Evolutionary conservation across 1,284 basidiomycete genomes (phyloP).

Genomic region (Athelia psychrophila): DNA sequence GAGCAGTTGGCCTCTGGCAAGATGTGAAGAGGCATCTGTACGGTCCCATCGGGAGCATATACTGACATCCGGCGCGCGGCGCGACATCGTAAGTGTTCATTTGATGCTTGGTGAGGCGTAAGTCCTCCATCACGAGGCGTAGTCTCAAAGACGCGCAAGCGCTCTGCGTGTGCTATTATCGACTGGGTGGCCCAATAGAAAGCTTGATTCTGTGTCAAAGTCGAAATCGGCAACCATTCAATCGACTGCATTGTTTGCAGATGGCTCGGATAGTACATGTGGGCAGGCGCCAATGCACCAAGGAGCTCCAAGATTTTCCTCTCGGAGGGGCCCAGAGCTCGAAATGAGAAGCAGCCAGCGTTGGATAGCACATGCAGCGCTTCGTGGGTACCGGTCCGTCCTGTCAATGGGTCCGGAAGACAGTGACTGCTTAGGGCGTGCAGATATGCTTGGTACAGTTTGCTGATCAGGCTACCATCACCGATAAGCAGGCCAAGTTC

Average conservation of each 20-base stretch:
- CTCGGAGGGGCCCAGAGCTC: constrained; percentile 27
- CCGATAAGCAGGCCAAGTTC: constrained; percentile 36
- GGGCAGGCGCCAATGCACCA: constrained; percentile 27
- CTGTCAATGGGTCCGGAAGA: constrained; percentile 42
- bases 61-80: not conserved
- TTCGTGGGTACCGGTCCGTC: constrained; percentile 42
- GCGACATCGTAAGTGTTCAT: constrained; percentile 12
- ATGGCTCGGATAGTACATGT: constrained; percentile 36
- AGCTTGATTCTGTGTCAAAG: constrained; percentile 22
- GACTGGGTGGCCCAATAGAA: constrained; percentile 12
- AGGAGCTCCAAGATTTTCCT: constrained; percentile 30
- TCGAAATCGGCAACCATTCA: constrained; percentile 27
- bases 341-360: constrained; percentile 35
- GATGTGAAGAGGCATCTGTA: constrained; percentile 7
- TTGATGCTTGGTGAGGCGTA: constrained; percentile 5
- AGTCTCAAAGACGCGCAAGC: constrained; percentile 15
- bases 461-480: constrained; percentile 26
- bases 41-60: not conserved
- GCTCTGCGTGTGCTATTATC: constrained; percentile 18
- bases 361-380: constrained; percentile 38
- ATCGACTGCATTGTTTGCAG: constrained; percentile 37
- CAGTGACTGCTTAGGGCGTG: constrained; percentile 42
- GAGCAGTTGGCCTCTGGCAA: not conserved
- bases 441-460: constrained; percentile 38
- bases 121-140: too few species aligned